Conservation (phyloP, 1,284 basidiomycete genomes). For the Moesziomyces antarcticus region DNA sequence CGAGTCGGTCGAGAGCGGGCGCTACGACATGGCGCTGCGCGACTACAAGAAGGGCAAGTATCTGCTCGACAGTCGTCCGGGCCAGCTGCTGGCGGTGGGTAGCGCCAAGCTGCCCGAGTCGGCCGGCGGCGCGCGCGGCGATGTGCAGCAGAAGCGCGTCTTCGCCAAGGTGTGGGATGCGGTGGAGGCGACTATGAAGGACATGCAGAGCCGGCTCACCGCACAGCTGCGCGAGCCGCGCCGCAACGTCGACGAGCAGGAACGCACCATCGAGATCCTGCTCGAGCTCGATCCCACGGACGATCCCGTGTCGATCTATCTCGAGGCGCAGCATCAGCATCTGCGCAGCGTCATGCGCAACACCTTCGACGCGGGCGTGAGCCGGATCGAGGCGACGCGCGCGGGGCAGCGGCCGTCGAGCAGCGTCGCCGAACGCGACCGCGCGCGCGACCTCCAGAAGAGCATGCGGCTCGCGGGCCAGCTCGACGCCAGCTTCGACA, state of each 20-base stretch:
- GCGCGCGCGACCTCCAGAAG: slow-evolving; percentile 67
- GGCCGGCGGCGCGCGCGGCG: slow-evolving; percentile 30
- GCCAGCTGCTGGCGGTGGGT: slow-evolving; percentile 77
- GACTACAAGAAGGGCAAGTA: slow-evolving; percentile 98
- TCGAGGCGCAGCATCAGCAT: slow-evolving; percentile 90
- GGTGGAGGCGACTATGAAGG: slow-evolving; percentile 92
- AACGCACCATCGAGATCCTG: slow-evolving; percentile 88
- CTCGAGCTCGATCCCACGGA: slow-evolving; percentile 62
- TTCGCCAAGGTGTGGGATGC: slow-evolving; percentile 96
- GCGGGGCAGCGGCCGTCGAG: slow-evolving; percentile 6
- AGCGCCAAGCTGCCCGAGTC: slow-evolving; percentile 29
- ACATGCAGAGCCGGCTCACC: slow-evolving; percentile 84
- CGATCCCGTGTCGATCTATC: slow-evolving; percentile 88
- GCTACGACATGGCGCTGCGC: slow-evolving; percentile 90
- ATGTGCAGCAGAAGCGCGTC: slow-evolving; percentile 79
- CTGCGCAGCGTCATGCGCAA: slow-evolving; percentile 82
- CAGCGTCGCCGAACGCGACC: slow-evolving; percentile 75
- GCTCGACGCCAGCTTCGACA: slow-evolving; percentile 42
- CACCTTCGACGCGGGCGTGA: slow-evolving; percentile 72
- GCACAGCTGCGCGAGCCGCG: slow-evolving; percentile 81
- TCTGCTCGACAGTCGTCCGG: slow-evolving; percentile 85
- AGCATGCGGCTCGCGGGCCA: slow-evolving; percentile 60
- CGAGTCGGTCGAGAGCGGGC: slow-evolving; percentile 79
- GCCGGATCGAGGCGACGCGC: slow-evolving; percentile 29
- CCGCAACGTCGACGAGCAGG: slow-evolving; percentile 89